Evolutionary conservation across 768 basidiomycete genomes (phyloP).

Genomic region (Boletus reticuloceps): DNA sequence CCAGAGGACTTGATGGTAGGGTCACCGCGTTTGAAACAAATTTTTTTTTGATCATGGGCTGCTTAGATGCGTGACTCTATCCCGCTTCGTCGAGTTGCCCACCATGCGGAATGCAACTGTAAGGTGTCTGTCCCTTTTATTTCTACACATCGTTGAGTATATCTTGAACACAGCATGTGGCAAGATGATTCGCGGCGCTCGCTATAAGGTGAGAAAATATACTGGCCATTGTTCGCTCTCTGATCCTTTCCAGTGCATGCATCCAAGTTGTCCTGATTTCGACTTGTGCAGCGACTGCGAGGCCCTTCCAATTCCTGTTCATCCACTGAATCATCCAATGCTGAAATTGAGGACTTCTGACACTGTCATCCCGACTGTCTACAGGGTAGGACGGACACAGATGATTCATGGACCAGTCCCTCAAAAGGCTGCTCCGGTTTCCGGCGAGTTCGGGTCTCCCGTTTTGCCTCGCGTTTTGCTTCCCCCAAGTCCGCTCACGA

Average conservation of each 20-base stretch:
- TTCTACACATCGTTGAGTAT: neutral
- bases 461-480: neutral
- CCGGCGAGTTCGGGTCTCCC: neutral
- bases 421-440: neutral
- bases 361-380: conserved; percentile 46
- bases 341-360: conserved; percentile 65
- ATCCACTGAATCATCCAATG: conserved; percentile 68
- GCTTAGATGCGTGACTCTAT: conserved; percentile 30
- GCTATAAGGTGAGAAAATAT: conserved; percentile 61
- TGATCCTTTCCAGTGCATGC: conserved; percentile 64
- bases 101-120: conserved; percentile 63
- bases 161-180: conserved; percentile 38
- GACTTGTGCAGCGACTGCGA: conserved; percentile 82
- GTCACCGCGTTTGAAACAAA: neutral
- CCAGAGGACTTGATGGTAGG: conserved; percentile 58
- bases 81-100: conserved; percentile 28
- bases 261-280: conserved; percentile 72
- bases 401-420: neutral
- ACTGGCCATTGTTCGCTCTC: neutral
- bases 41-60: neutral
- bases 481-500: neutral
- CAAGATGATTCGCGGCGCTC: conserved; percentile 53
- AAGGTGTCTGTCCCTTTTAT: conserved; percentile 2
- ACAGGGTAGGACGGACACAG: conserved; percentile 23
- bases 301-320: conserved; percentile 72